phyloP scores from a whole-genome alignment of 192 early-diverging fungal species.

The Entrophospora sp. region DNA sequence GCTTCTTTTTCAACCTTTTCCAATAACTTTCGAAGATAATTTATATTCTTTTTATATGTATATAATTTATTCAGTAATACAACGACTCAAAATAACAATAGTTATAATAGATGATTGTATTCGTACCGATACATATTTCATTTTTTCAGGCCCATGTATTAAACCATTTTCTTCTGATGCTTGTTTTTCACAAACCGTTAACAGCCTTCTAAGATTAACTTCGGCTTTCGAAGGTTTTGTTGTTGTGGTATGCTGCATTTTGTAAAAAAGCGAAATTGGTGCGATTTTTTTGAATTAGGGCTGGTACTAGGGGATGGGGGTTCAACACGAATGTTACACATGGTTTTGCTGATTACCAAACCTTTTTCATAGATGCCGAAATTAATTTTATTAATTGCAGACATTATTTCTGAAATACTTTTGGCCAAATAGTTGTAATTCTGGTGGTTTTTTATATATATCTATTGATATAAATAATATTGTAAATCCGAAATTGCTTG shows the following conservation, averaged over 20 bases:
- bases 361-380: no score
- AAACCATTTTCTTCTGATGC: conserved; percentile 15
- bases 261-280: no score
- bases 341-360: no score
- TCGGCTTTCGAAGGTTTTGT: conserved; percentile 1
- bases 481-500: no score
- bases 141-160: conserved; percentile 18
- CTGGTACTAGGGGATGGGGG: no score
- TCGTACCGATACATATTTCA: conserved; percentile 14
- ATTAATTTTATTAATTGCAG: no score
- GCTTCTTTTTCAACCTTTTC: conserved; percentile 14
- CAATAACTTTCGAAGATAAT: conserved; percentile 10
- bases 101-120: background rate
- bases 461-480: no score
- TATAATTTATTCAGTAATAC: background rate
- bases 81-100: background rate
- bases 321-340: no score
- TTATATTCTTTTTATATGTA: conserved; percentile 10
- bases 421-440: no score
- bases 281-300: no score
- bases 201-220: conserved; percentile 14
- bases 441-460: no score
- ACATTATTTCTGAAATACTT: no score
- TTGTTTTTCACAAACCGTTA: conserved; percentile 14
- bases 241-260: background rate